phyloP scores from a whole-genome alignment of 2,329 filamentous ascomycete genomes.

The Nannizzia gypsea region DNA sequence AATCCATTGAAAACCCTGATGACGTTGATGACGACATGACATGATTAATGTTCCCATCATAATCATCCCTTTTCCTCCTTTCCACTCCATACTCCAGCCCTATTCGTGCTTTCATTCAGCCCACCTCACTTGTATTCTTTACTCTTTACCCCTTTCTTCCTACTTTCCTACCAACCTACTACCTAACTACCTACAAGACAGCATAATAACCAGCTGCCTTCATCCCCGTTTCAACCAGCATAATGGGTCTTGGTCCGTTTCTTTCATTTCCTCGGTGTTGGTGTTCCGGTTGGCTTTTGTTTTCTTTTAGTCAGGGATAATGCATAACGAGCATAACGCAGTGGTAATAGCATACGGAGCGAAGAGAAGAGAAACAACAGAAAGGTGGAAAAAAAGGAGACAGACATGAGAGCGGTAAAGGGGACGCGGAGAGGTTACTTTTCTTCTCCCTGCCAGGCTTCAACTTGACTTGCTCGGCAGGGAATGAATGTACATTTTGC shows the following conservation, averaged over 20 bases:
- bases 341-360: conserved; percentile 1
- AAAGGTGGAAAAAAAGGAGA: background rate
- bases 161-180: background rate
- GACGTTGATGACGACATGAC: conserved; percentile 45
- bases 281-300: conserved; percentile 2
- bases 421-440: background rate
- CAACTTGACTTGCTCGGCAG: background rate
- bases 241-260: background rate
- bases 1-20: conserved; percentile 69
- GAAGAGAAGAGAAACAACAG: background rate
- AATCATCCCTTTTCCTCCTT: background rate
- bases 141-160: background rate
- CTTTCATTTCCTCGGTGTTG: background rate
- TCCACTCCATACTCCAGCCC: background rate
- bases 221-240: background rate
- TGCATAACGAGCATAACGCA: conserved; percentile 6
- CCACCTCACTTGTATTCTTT: background rate
- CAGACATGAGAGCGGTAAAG: background rate
- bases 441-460: background rate
- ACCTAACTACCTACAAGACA: conserved; percentile 40
- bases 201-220: conserved; percentile 4
- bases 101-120: background rate
- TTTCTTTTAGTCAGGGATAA: background rate
- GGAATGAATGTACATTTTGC: background rate
- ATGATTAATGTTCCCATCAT: conserved; percentile 14